Base-by-base conservation (phyloP, 2,329 filamentous ascomycete species). In the Ascochyta rabiei region DNA sequence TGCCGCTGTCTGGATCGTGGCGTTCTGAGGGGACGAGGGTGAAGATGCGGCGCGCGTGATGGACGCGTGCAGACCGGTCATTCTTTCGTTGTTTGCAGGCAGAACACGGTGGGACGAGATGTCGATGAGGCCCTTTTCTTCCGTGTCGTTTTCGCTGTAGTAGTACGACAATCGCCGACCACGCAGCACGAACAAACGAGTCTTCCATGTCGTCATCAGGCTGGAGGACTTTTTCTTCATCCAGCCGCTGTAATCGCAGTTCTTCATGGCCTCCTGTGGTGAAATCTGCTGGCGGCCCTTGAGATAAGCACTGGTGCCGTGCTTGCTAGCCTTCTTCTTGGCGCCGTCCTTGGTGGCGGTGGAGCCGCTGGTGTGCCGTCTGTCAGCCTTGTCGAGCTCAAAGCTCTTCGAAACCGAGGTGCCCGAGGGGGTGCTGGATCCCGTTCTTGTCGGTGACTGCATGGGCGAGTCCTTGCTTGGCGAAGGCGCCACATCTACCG, bases 151-250 rank as follows among this genome's bases (percentile, higher is more conserved):
- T 69, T 98, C 93, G 0, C 90, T 90, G 74, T 99, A 99, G 77
- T 96, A 99, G 78, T 99, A 99, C 0, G 93, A 92, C 26, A 99
- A 80, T 4, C 95, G 88, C 47, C 93, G 87, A 26, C 95, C 95
- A 69, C 92, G 93, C 53, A 99, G 85, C 7, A 99, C 88, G 70
- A 99, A 99, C n/a, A 98, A 82, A 12, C 95, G 88, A 12, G 93
- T 90, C 71, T 98, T 99, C 95, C 95, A 99, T 1, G 93, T 96
- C 2, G 92, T 92, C 88, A 99, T 96, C 30, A 98, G 81, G 68
- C 93, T 95, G 1, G 91, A 93, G 56, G 91, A 96, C 76, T 96
- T 93, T 83, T 99, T 99, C 81, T 95, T 98, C 95, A 99, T 99
- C 95, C 95, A 99, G 1, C 95, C 95, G 68, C 89, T 93, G 74